These are phyloP conservation scores for Cladorrhinum sp. DNA, from an alignment of 2,329 filamentous ascomycete species.

Conservation along the genomic window DNA sequence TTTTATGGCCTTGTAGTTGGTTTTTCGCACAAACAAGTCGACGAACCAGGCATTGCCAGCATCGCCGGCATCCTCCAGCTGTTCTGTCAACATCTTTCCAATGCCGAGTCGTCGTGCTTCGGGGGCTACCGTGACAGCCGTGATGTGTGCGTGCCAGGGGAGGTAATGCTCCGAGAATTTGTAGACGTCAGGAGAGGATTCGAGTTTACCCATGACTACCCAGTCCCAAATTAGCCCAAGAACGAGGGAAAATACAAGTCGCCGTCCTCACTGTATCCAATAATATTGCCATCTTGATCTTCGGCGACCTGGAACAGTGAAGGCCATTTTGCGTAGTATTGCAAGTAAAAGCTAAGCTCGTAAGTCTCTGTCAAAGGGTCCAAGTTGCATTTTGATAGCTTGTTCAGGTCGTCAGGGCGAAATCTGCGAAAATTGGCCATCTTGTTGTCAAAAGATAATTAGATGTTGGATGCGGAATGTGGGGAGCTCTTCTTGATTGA, in stretches of 20 bases:
- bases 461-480: constrained; percentile 7
- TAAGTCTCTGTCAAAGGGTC: constrained; percentile 98
- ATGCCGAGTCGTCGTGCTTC: constrained; percentile 81
- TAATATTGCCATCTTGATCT: constrained; percentile 79
- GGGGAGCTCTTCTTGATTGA: neutral
- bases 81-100: constrained; percentile 75
- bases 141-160: constrained; percentile 99
- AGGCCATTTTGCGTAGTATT: constrained; percentile 95
- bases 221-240: neutral
- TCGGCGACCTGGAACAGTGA: constrained; percentile 91
- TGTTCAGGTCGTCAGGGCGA: constrained; percentile 77
- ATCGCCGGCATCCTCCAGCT: constrained; percentile 79
- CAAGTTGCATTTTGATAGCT: constrained; percentile 90
- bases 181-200: constrained; percentile 75
- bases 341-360: constrained; percentile 89
- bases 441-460: neutral
- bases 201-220: constrained; percentile 95
- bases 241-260: constrained; percentile 31
- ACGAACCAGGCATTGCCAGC: constrained; percentile 89
- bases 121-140: constrained; percentile 87
- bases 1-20: constrained; percentile 80
- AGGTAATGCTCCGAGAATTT: constrained; percentile 82
- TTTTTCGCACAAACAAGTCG: constrained; percentile 86
- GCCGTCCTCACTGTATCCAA: constrained; percentile 72
- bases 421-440: constrained; percentile 89